Percentiles rank a stretch among this genome's conserved stretches.
phyloP scores from a whole-genome alignment of 805 yeast species.

The Zygoascus ofunaensis region DNA sequence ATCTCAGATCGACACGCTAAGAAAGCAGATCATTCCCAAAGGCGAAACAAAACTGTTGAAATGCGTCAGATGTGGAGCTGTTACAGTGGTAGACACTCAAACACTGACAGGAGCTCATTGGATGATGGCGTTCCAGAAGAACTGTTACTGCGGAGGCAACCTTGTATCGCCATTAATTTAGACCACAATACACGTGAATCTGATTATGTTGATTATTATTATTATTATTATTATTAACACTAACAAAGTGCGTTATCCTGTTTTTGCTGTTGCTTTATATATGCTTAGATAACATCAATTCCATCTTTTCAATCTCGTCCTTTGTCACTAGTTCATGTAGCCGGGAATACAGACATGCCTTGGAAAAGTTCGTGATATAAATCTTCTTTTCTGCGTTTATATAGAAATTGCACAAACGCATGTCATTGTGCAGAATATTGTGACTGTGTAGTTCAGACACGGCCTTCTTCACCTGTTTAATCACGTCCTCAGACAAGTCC shows the following conservation, averaged over 20 bases:
- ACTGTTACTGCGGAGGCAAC: conserved; percentile 70
- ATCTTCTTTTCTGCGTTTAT: conserved; percentile 14
- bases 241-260: no score
- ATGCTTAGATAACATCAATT: conserved; percentile 1
- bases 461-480: conserved; percentile 11
- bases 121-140: conserved; percentile 61
- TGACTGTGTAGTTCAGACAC: conserved; percentile 14
- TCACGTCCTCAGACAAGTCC: conserved; percentile 10
- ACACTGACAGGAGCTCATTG: conserved; percentile 31
- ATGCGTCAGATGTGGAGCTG: conserved; percentile 49
- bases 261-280: no score
- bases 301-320: conserved; percentile 11
- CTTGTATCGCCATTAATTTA: conserved; percentile 34
- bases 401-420: conserved; percentile 14
- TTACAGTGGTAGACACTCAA: conserved; percentile 33
- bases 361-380: conserved; percentile 15
- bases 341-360: conserved; percentile 15
- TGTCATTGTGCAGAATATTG: conserved; percentile 16
- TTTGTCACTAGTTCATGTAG: conserved; percentile 16
- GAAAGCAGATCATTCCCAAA: conserved; percentile 30
- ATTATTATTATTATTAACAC: no score
- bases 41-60: conserved; percentile 33
- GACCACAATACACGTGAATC: background rate
- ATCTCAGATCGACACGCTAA: conserved; percentile 26
- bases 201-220: background rate